phyloP scores from a whole-genome alignment of 768 basidiomycete species.

The Suillus spraguei region DNA sequence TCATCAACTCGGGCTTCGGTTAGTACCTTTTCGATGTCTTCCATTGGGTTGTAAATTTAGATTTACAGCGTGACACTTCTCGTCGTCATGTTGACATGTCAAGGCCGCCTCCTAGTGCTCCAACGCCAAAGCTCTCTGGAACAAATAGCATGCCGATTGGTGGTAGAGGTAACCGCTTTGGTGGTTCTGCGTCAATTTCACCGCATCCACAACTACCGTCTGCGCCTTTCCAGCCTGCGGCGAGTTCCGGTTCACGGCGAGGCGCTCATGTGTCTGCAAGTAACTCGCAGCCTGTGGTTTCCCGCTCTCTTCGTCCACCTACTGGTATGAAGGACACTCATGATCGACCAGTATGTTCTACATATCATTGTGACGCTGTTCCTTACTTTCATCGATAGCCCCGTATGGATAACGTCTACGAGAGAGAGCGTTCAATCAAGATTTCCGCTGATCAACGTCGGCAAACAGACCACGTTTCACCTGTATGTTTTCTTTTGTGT shows the following conservation, averaged over 20 bases:
- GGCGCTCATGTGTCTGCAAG: conserved; percentile 16
- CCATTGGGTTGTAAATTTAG: background rate
- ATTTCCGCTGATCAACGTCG: conserved; percentile 8
- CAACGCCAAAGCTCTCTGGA: conserved; percentile 31
- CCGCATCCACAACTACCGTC: conserved; percentile 3
- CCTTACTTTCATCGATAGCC: conserved; percentile 22
- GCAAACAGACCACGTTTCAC: conserved; percentile 22
- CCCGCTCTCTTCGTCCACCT: conserved; percentile 19
- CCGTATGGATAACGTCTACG: conserved; percentile 13
- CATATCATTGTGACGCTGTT: background rate
- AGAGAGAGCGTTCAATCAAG: conserved; percentile 12
- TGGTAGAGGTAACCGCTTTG: conserved; percentile 25
- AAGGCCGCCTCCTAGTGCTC: conserved; percentile 17
- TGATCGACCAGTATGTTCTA: conserved; percentile 26
- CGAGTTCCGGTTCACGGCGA: conserved; percentile 3
- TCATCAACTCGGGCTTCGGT: conserved; percentile 18
- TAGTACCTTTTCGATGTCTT: conserved; percentile 11
- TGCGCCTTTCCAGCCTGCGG: background rate
- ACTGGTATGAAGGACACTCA: conserved; percentile 16
- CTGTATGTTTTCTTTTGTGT: conserved; percentile 18
- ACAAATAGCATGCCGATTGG: conserved; percentile 37
- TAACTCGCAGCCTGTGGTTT: conserved; percentile 24
- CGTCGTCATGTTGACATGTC: conserved; percentile 17
- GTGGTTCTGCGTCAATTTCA: conserved; percentile 13
- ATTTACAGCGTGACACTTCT: conserved; percentile 23